Evolutionary conservation across 768 basidiomycete genomes (phyloP).

Genomic region (Phaffia australis): DNA sequence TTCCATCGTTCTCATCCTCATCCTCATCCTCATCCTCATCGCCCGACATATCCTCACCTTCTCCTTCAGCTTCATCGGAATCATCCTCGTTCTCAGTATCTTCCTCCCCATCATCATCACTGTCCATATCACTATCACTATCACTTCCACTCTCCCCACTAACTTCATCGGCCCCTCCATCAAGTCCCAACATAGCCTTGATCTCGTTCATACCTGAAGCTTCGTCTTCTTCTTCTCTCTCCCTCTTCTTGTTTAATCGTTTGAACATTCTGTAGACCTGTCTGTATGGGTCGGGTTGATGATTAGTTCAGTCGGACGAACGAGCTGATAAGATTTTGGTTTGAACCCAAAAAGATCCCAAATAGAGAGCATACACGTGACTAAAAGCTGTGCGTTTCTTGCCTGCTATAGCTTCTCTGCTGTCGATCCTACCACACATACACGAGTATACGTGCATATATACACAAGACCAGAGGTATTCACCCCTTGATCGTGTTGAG

Average conservation of each 20-base stretch:
- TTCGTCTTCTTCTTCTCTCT: conserved; percentile 37
- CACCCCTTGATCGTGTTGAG: no score
- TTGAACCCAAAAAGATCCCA: no score
- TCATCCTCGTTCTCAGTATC: conserved; percentile 15
- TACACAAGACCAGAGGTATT: no score
- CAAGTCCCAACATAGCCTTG: conserved; percentile 21
- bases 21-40: conserved; percentile 9
- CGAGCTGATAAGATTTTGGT: no score
- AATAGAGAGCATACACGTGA: no score
- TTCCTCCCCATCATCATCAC: conserved; percentile 19
- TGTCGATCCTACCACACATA: no score
- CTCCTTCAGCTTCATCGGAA: conserved; percentile 26
- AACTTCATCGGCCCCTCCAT: conserved; percentile 26
- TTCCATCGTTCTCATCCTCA: conserved; percentile 2
- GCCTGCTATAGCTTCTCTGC: no score
- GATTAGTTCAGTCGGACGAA: no score
- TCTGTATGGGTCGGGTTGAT: no score
- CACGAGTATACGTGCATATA: no score
- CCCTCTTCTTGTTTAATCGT: conserved; percentile 18
- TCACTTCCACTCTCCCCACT: conserved; percentile 21
- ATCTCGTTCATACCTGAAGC: conserved; percentile 22
- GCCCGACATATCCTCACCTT: conserved; percentile 29
- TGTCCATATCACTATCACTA: conserved; percentile 21
- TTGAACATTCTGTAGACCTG: conserved; percentile 13
- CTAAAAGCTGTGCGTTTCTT: no score